Evolutionary conservation across 495 filamentous ascomycete genomes (phyloP), one percentile per base, ranked within the genome.

Genomic region (Pseudevernia furfuracea): DNA sequence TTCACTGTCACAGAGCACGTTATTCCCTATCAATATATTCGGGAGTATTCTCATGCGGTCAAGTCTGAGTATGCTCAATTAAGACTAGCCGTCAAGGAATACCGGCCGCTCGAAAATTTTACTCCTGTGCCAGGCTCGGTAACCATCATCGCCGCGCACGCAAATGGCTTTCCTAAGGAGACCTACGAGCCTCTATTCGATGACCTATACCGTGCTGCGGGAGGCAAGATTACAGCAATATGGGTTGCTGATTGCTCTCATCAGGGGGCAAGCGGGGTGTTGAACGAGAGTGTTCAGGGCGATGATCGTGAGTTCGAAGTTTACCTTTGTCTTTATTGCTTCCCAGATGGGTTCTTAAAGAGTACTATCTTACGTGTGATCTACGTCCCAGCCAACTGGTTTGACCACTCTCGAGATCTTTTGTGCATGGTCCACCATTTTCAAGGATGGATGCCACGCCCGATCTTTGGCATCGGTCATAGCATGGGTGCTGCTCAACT

Each of bases 101-200:
- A 89, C 72, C n/a, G 25, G 44, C 84, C 86, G 3, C 69, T 77
- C 30, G 74, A 77, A 72, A 87, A 86, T 73, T 74, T 68, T 3
- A 61, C 70, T 44, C 80, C 83, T 6, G 70, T 77, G 53, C 75
- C 76, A 0, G 84, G 83, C 6, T 85, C 87, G 70, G 66, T 88
- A 14, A 89, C 86, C 61, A 83, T 90, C 68, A 78, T 90, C 67
- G 85, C 77, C 44, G 81, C 85, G 21, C 84, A 87, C 68, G 87
- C 85, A 17, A 88, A 87, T 72, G 86, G 84, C n/a, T 53, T 67
- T 28, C 60, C 61, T 6, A 67, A 88, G 82, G 89, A 88, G 73
- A 71, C 89, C 4, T 92, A 90, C 71, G 90, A 92, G 70, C 87
- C 89, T 3, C 76, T 90, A 10, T 92, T 86, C 82, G 86, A 85